Base-by-base conservation (phyloP, 331 rosid genomes). In the Quercus lobata region DNA sequence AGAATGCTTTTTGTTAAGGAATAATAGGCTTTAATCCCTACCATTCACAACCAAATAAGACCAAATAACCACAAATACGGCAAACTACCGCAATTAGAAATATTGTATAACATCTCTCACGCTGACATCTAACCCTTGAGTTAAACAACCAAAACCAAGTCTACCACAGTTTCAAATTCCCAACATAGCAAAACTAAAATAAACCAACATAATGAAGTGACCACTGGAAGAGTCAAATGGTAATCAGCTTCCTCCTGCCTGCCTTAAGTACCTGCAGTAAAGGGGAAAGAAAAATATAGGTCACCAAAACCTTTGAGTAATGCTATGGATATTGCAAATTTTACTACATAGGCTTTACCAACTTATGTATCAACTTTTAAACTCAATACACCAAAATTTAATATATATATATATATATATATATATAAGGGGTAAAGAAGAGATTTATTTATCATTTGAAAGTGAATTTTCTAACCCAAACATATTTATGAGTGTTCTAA, bases 221-320 rank as follows among this genome's bases (percentile, higher is more conserved):
- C 82, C 60, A 79, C 37, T 72, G 78, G 75, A 74, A 80, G 69
- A 75, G 82, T 80, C 77, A 78, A 55, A 18, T 62, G 62, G 81
- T 53, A 61, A 78, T 76, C 88, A 88, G 85, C 83, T 74, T 80
- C 83, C 91, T 34, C 78, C 81, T 76, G 70, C 49, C 49, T 69
- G 63, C 72, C 21, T 35, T 61, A 56, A 79, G 83, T 34, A 58
- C 91, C 92, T 86, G 83, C 77, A 72, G 7, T 2, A 24, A 8
- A 1, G 10, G 58, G 72, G 12, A 24, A 81, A 80, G 46, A 4
- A 29, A 69, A 34, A 44, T 61, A 22, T 8, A 46, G 54, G 53
- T 57, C 74, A 49, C 30, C 80, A 57, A 49, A 66, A 44, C 70
- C 49, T 8, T 41, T 37, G 46, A 41, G 12, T 41, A 41, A 41